Evolutionary conservation across 2,329 filamentous ascomycete genomes (phyloP).

Genomic region (Neofusicoccum sp.): DNA sequence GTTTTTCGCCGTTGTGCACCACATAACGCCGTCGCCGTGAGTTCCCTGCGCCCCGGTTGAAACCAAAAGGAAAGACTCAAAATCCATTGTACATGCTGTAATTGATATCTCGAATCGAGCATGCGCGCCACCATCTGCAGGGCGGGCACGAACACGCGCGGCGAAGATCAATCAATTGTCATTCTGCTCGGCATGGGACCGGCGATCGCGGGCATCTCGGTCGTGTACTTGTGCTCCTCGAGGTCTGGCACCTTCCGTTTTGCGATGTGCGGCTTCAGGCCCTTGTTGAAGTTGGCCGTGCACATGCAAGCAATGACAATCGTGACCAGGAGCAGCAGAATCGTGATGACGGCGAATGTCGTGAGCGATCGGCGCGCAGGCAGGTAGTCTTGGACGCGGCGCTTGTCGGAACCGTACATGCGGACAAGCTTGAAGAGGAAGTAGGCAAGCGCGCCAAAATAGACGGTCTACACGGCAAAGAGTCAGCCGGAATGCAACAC

Average conservation of each 20-base stretch:
- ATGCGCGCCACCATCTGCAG: background rate
- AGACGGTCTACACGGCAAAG: slow-evolving; percentile 60
- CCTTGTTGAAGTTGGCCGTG: slow-evolving; percentile 86
- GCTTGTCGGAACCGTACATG: slow-evolving; percentile 72
- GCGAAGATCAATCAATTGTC: slow-evolving; percentile 38
- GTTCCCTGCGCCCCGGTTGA: background rate
- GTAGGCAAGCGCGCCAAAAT: slow-evolving; percentile 87
- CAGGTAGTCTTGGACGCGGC: slow-evolving; percentile 61
- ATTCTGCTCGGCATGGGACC: slow-evolving; percentile 47
- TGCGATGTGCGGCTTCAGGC: slow-evolving; percentile 83
- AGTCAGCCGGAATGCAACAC: slow-evolving; percentile 23
- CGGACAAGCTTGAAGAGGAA: slow-evolving; percentile 98
- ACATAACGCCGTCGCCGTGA: slow-evolving; percentile 17
- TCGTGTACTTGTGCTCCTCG: slow-evolving; percentile 53
- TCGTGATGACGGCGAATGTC: slow-evolving; percentile 90
- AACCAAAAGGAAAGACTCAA: slow-evolving; percentile 1
- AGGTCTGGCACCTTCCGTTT: slow-evolving; percentile 54
- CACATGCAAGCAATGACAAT: slow-evolving; percentile 86
- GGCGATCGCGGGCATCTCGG: slow-evolving; percentile 53
- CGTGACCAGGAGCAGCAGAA: slow-evolving; percentile 83
- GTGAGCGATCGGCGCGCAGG: slow-evolving; percentile 85
- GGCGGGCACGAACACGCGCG: background rate
- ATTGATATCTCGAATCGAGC: background rate
- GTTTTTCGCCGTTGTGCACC: slow-evolving; percentile 18
- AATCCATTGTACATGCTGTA: slow-evolving; percentile 14